Percentiles rank a stretch among this genome's conserved stretches.
Evolutionary conservation across 345 rosid species (phyloP).

Genomic region (Atalantia buxifolia): DNA sequence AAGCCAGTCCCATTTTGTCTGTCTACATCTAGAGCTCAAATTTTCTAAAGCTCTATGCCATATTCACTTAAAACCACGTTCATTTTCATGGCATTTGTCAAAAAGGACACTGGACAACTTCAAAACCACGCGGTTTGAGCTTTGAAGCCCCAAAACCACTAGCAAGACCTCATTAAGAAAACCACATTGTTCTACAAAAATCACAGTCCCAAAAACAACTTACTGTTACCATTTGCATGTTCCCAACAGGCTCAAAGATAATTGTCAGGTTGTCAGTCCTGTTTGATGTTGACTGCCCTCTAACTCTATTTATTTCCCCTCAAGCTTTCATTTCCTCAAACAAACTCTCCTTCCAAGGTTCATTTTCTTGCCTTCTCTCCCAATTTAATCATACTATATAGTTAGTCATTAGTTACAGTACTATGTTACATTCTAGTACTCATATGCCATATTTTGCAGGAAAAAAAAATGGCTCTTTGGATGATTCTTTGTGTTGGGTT

Average conservation of each 20-base stretch:
- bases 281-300: slow-evolving; percentile 33
- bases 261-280: slow-evolving; percentile 17
- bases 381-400: background rate
- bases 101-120: background rate
- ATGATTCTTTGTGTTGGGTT: slow-evolving; percentile 21
- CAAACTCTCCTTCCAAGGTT: slow-evolving; percentile 28
- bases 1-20: background rate
- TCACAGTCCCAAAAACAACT: background rate
- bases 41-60: background rate
- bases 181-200: slow-evolving; percentile 7
- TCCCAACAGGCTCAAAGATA: slow-evolving; percentile 16
- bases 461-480: slow-evolving; percentile 24
- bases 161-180: slow-evolving; percentile 4
- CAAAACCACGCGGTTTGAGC: slow-evolving; percentile 31
- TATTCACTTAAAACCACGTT: background rate
- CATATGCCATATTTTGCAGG: background rate
- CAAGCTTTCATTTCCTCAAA: slow-evolving; percentile 20
- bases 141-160: slow-evolving; percentile 16
- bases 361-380: slow-evolving; percentile 3
- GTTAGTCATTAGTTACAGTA: too few species aligned
- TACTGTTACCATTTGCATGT: slow-evolving; percentile 21
- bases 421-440: background rate
- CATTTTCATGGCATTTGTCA: slow-evolving; percentile 5
- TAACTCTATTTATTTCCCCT: slow-evolving; percentile 38
- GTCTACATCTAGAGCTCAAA: background rate